A percentile compares a stretch with the other conserved stretches of the same genome.
phyloP scores from a whole-genome alignment of 208 protist species.

The Leishmania mexicana region DNA sequence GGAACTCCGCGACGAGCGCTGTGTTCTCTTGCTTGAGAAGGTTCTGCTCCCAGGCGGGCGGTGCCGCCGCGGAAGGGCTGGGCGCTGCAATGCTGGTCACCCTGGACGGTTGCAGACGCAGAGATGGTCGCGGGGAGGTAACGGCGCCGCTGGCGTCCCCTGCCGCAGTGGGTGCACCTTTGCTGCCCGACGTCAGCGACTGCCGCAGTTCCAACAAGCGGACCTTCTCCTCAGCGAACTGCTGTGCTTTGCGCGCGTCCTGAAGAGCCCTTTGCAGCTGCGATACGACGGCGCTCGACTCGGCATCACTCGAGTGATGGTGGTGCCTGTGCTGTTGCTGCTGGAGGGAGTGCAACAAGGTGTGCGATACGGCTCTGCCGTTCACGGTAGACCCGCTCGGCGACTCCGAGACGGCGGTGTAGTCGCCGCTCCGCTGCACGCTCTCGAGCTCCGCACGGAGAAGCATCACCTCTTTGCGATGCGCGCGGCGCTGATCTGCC shows the following conservation, averaged over 20 bases:
- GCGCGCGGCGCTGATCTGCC: slow-evolving; percentile 15
- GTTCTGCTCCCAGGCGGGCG: slow-evolving; percentile 25
- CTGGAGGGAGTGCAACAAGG: slow-evolving; percentile 21
- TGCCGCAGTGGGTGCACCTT: background rate
- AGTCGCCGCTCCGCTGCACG: background rate
- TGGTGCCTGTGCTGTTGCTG: slow-evolving; percentile 13
- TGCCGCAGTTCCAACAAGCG: slow-evolving; percentile 35
- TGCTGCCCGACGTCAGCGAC: slow-evolving; percentile 1
- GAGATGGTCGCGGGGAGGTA: slow-evolving; percentile 24
- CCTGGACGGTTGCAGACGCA: slow-evolving; percentile 17
- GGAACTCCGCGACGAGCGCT: slow-evolving; percentile 48
- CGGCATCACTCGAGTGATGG: background rate
- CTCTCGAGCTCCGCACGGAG: slow-evolving; percentile 31
- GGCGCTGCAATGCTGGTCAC: background rate
- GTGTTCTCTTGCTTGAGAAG: slow-evolving; percentile 57
- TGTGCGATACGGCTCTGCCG: slow-evolving; percentile 11
- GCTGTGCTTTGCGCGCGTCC: slow-evolving; percentile 30
- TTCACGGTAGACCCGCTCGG: slow-evolving; percentile 2
- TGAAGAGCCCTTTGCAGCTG: slow-evolving; percentile 20
- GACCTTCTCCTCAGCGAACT: slow-evolving; percentile 36
- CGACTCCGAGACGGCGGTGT: background rate
- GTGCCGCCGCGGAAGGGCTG: background rate
- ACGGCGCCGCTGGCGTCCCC: slow-evolving; percentile 12
- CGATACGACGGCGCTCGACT: slow-evolving; percentile 12
- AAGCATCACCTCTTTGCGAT: slow-evolving; percentile 19